Percentiles rank a stretch among this genome's conserved stretches.
These are phyloP conservation scores for Euphorbia celastroides DNA, from an alignment of 441 rosid species.

Conservation along the genomic window DNA sequence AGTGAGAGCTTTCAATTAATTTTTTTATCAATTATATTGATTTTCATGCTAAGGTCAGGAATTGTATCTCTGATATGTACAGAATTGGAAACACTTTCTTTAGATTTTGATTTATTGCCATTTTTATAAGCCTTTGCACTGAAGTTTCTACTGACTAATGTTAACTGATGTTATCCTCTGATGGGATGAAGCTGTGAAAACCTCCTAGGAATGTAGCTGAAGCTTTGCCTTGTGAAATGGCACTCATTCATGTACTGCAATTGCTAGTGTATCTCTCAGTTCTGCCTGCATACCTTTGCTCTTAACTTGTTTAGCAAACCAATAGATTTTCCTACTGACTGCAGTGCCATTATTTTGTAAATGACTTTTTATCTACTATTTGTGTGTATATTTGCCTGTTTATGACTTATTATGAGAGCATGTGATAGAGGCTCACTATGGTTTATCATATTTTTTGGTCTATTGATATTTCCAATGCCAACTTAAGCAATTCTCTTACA, in stretches of 20 bases:
- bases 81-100: neutral
- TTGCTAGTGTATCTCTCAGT: neutral
- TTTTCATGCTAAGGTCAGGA: neutral
- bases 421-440: neutral
- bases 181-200: neutral
- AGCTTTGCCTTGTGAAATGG: neutral
- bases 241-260: neutral
- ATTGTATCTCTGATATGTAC: neutral
- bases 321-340: neutral
- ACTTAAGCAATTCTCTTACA: neutral
- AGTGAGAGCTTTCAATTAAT: too few relatives aligned
- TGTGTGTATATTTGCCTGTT: neutral
- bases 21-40: neutral
- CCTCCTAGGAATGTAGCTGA: neutral
- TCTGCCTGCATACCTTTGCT: neutral
- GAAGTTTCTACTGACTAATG: neutral
- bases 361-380: neutral
- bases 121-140: neutral
- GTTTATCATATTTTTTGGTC: neutral
- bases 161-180: neutral
- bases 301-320: neutral
- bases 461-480: neutral
- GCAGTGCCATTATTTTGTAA: neutral
- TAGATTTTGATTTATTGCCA: neutral
- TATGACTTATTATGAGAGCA: neutral